Evolutionary conservation across 2,329 filamentous ascomycete genomes (phyloP), one percentile per base, ranked within the genome.

Genomic region (Colletotrichum orbiculare): DNA sequence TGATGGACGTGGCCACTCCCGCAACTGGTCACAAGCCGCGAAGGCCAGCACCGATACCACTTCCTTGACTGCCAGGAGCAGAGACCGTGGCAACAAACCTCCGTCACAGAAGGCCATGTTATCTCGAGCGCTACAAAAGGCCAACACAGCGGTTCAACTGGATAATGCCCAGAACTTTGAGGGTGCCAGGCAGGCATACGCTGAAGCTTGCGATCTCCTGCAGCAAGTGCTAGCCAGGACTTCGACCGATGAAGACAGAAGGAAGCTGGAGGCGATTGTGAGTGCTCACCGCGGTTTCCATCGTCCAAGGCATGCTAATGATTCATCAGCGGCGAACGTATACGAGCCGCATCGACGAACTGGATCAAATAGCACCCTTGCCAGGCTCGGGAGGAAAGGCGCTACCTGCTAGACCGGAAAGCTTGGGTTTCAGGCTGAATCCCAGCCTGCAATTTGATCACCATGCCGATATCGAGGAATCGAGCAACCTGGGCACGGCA

Each of bases 91-190:
- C 1, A 68, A 58, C 53, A 83, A 83, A 67, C 79, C 79, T n/a
- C 87, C 87, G 12, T 93, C 91, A 1, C 91, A 98, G 76, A 98
- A 97, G 81, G 92, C 90, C 10, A 98, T 98, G 94, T 85, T 99
- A 41, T 97, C 95, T n/a, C 92, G 92, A 71, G 96, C 96, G 1
- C 82, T 99, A 59, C 91, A 97, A 75, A 97, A 97, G 79, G 96
- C 96, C 54, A 97, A 99, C 74, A 95, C 93, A 11, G 96, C 96
- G 25, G 96, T 99, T 34, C 87, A 97, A 70, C 86, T 99, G 45
- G 96, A 99, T 79, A 98, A 97, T 85, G 94, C 93, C 12, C 92
- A 96, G 73, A 97, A 98, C 73, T 95, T 96, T 68, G 92, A 95
- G 75, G 94, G 93, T 45, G 96, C 96, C 15, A 90, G 96, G 74